Percentiles rank a stretch among this genome's conserved stretches.
Evolutionary conservation across 2,329 filamentous ascomycete species (phyloP).

Genomic region (Monilinia vaccinii-corymbosi): DNA sequence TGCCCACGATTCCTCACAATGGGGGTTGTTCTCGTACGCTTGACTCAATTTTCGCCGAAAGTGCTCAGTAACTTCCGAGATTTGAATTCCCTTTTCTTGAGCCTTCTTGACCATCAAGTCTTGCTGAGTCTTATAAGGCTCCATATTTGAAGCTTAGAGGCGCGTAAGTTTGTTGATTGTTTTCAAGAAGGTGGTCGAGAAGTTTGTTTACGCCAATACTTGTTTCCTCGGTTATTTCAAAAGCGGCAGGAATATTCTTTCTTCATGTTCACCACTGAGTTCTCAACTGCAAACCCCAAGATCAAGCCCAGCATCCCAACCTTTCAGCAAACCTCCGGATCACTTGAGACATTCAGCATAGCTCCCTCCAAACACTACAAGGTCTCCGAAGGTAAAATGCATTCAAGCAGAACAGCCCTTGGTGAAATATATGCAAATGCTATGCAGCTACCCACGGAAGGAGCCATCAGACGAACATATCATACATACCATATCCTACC

Average conservation of each 20-base stretch:
- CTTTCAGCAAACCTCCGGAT: background rate
- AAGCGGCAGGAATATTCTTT: background rate
- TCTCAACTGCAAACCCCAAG: background rate
- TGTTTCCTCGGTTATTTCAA: background rate
- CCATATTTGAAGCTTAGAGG: background rate
- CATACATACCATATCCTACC: background rate
- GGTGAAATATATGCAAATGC: background rate
- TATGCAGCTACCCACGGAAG: background rate
- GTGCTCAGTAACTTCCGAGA: background rate
- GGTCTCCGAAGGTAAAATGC: background rate
- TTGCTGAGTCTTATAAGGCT: background rate
- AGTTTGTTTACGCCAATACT: background rate
- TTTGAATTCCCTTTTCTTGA: conserved; percentile 5
- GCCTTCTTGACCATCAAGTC: conserved; percentile 4
- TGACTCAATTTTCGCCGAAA: conserved; percentile 1
- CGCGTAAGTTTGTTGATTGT: background rate
- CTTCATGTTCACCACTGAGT: background rate
- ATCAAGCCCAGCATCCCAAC: background rate
- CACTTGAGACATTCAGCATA: background rate
- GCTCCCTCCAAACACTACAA: background rate
- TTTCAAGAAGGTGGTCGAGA: background rate
- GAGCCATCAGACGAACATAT: background rate
- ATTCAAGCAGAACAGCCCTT: background rate
- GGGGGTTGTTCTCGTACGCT: background rate
- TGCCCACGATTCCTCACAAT: background rate